These are phyloP conservation scores for Hamigera avellanea DNA, from an alignment of 495 filamentous ascomycete species.

Conservation along the genomic window DNA sequence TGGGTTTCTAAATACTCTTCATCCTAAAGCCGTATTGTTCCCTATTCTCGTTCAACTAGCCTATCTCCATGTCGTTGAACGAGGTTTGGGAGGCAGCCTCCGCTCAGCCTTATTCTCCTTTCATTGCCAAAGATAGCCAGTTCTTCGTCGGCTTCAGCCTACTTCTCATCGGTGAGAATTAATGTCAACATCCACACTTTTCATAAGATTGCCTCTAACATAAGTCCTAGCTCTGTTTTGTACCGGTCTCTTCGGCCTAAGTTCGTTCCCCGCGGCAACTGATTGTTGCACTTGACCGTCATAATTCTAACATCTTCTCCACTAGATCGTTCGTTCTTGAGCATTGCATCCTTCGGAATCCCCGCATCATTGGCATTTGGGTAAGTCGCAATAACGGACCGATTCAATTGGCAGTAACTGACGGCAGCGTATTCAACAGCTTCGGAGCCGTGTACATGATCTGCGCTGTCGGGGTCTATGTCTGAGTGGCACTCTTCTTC, in stretches of 20 bases:
- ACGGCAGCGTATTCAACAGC: slow-evolving; percentile 32
- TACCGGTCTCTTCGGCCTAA: slow-evolving; percentile 67
- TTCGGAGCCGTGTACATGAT: slow-evolving; percentile 97
- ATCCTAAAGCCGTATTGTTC: no score
- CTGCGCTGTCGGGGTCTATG: slow-evolving; percentile 96
- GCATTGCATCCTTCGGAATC: slow-evolving; percentile 65
- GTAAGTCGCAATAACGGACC: slow-evolving; percentile 38
- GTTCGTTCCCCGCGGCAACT: slow-evolving; percentile 41
- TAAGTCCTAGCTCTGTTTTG: slow-evolving; percentile 41
- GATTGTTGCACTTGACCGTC: background rate
- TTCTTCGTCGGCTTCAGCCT: slow-evolving; percentile 74
- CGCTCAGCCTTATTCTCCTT: slow-evolving; percentile 69
- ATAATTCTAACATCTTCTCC: slow-evolving; percentile 4
- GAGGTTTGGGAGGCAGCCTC: slow-evolving; percentile 84
- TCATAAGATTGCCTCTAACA: slow-evolving; percentile 12
- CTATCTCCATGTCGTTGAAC: slow-evolving; percentile 52
- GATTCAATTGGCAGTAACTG: slow-evolving; percentile 3
- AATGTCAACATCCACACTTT: slow-evolving; percentile 2
- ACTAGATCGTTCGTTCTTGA: slow-evolving; percentile 75
- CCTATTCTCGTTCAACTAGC: no score
- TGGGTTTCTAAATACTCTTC: no score
- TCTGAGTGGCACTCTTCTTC: slow-evolving; percentile 47
- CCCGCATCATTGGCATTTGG: slow-evolving; percentile 84
- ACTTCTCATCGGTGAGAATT: slow-evolving; percentile 48
- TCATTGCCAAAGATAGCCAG: slow-evolving; percentile 71